Conservation (phyloP, 2,329 filamentous ascomycete species). For the Ophiostoma novo-ulmi region DNA sequence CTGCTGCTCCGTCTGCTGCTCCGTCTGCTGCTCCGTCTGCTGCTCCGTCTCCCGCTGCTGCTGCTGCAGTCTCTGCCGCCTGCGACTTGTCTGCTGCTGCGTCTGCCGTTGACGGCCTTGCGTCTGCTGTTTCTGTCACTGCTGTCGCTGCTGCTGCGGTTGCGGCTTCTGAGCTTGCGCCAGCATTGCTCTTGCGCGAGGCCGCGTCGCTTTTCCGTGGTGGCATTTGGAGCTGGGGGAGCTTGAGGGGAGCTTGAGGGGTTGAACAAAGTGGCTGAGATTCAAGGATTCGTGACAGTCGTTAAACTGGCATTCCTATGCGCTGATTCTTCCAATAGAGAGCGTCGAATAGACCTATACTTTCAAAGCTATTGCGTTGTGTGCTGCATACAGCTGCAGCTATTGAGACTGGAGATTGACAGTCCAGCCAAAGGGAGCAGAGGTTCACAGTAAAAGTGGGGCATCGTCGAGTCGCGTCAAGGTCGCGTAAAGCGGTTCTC, state of each 20-base stretch:
- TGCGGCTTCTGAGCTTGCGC: constrained; percentile 24
- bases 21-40: neutral
- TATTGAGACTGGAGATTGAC: neutral
- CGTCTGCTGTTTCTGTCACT: constrained; percentile 24
- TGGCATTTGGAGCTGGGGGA: constrained; percentile 42
- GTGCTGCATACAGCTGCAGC: neutral
- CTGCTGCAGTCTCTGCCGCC: neutral
- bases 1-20: neutral
- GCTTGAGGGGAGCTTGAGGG: neutral
- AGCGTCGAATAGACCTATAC: neutral
- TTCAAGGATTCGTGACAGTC: neutral
- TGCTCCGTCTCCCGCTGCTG: neutral
- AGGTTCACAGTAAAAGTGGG: constrained; percentile 7
- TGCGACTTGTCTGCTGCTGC: neutral
- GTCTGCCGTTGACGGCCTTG: neutral
- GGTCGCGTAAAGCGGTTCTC: constrained; percentile 8
- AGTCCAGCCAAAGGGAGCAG: neutral
- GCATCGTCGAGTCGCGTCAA: neutral
- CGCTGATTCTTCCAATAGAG: neutral
- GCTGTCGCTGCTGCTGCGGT: constrained; percentile 27
- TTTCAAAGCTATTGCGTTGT: neutral
- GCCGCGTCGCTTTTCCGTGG: constrained; percentile 50
- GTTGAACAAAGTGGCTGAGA: neutral
- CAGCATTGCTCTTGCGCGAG: constrained; percentile 43
- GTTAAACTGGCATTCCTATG: neutral